Percentiles rank a stretch among this genome's conserved stretches.
phyloP scores from a whole-genome alignment of 2,329 filamentous ascomycete genomes.

The Colletotrichum paranaense region DNA sequence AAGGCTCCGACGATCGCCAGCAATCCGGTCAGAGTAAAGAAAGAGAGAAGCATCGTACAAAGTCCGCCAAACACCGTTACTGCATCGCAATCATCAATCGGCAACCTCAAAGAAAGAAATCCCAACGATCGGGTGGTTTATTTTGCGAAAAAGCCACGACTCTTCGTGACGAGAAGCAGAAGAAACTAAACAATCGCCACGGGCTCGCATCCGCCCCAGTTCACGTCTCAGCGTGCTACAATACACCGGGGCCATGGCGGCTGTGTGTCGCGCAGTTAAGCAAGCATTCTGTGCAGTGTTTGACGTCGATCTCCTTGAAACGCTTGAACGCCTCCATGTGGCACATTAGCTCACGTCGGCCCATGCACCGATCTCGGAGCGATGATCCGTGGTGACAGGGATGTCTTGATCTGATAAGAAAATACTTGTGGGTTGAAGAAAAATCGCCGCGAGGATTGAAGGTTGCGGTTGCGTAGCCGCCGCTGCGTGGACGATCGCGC shows the following conservation, averaged over 20 bases:
- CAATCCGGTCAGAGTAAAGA: conserved; percentile 8
- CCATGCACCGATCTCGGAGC: conserved; percentile 31
- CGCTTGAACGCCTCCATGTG: conserved; percentile 27
- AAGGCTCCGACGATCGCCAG: conserved; percentile 20
- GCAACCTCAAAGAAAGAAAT: not conserved
- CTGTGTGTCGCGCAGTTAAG: conserved; percentile 9
- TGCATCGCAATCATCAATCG: not conserved
- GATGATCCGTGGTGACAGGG: conserved; percentile 25
- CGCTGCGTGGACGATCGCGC: conserved; percentile 6
- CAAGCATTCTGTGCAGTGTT: conserved; percentile 30
- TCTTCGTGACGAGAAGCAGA: not conserved
- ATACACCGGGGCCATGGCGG: conserved; percentile 9
- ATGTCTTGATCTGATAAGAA: conserved; percentile 32
- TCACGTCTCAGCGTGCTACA: conserved; percentile 27
- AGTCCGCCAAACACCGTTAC: not conserved
- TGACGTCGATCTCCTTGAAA: conserved; percentile 35
- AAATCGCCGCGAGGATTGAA: conserved; percentile 6
- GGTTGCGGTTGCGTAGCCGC: conserved; percentile 11
- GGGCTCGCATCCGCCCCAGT: conserved; percentile 14
- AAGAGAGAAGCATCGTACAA: conserved; percentile 14
- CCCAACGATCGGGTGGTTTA: not conserved
- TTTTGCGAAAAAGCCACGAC: not conserved
- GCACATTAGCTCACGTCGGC: conserved; percentile 10
- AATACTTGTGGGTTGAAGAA: conserved; percentile 21
- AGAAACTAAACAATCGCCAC: not conserved